Percentiles rank a stretch among this genome's conserved stretches.
These are phyloP conservation scores for Aspergillus quadricinctus DNA, from an alignment of 2,329 filamentous ascomycete species.

Conservation along the genomic window DNA sequence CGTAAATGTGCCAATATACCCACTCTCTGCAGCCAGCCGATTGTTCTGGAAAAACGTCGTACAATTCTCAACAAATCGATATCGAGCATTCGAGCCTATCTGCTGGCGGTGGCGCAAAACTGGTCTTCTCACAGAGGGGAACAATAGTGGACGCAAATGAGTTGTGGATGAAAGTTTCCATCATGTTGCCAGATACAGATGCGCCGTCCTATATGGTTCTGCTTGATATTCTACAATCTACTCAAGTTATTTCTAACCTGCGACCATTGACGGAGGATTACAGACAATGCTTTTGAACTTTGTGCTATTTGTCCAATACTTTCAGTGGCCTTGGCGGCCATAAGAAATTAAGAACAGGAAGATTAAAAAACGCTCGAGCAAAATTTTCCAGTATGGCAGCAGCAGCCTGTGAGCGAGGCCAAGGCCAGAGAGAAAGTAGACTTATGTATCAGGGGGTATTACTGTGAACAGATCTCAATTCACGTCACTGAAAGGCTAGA, in stretches of 20 bases:
- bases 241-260: not conserved
- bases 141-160: not conserved
- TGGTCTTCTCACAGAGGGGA: not conserved
- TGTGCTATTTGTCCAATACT: not conserved
- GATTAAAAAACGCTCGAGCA: not conserved
- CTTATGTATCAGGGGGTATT: not conserved
- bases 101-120: not conserved
- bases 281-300: not conserved
- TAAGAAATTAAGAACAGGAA: not conserved
- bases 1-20: not conserved
- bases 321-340: not conserved
- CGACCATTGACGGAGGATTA: not conserved
- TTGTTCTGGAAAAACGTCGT: not conserved
- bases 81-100: not conserved
- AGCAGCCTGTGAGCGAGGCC: not conserved
- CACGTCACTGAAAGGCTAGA: slow-evolving; percentile 3
- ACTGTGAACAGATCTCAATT: slow-evolving; percentile 23
- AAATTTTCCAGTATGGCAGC: not conserved
- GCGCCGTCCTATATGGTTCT: not conserved
- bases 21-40: not conserved
- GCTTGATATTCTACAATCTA: not conserved
- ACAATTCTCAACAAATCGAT: not conserved
- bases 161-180: not conserved
- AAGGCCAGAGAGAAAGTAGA: not conserved
- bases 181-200: not conserved